Evolutionary conservation across 441 rosid genomes (phyloP).

Genomic region (Croton setiger): DNA sequence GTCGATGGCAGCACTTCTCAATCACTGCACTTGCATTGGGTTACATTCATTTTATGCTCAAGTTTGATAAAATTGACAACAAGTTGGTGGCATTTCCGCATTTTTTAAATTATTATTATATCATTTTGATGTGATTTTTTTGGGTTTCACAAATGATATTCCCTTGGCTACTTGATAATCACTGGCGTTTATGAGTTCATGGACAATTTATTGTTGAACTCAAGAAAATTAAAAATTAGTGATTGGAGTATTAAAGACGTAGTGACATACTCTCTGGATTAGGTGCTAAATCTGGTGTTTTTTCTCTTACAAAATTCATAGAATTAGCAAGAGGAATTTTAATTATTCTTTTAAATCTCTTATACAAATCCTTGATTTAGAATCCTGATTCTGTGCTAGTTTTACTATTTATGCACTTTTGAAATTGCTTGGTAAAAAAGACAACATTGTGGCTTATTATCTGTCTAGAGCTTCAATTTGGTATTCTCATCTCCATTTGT

Average conservation of each 20-base stretch:
- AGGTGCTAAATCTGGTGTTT: background rate
- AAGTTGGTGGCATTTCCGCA: background rate
- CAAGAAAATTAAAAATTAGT: background rate
- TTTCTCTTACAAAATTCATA: background rate
- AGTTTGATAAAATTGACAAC: background rate
- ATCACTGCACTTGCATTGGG: no score
- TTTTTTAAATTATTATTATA: background rate
- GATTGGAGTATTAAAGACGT: no score
- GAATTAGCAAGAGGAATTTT: background rate
- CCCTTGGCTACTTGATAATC: background rate
- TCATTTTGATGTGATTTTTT: background rate
- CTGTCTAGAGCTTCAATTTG: no score
- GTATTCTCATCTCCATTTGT: no score
- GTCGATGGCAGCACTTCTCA: no score
- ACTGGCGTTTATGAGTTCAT: background rate
- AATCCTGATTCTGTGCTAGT: background rate
- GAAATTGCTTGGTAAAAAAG: no score
- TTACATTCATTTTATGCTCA: no score
- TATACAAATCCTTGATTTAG: background rate
- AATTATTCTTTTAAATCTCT: background rate
- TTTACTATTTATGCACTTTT: background rate
- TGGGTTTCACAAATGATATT: background rate
- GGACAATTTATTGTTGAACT: background rate
- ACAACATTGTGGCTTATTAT: no score
- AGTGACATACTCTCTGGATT: background rate